Percentiles rank a stretch among this genome's conserved stretches.
phyloP scores from a whole-genome alignment of 2,329 filamentous ascomycete species.

The Cladophialophora yegresii region DNA sequence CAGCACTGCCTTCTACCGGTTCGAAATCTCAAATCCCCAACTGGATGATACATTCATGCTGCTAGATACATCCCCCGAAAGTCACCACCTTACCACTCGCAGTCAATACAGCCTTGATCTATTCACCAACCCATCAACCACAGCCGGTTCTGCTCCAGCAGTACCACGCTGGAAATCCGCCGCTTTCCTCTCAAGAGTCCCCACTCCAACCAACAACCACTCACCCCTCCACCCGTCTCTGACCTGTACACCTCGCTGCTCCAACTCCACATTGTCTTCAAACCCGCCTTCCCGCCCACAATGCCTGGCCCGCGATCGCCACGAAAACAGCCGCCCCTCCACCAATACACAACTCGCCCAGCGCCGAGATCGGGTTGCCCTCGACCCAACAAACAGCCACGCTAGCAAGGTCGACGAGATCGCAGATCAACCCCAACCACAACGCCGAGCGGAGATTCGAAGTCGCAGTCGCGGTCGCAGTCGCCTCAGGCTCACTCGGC shows the following conservation, averaged over 20 bases:
- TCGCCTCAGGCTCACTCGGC: background rate
- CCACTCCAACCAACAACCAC: background rate
- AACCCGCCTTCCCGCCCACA: background rate
- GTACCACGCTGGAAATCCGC: background rate
- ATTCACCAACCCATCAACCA: background rate
- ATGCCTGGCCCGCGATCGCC: constrained; percentile 3
- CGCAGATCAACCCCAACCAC: constrained; percentile 18
- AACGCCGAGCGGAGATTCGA: constrained; percentile 10
- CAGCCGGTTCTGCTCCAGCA: background rate
- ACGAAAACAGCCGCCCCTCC: constrained; percentile 8
- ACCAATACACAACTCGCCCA: constrained; percentile 11
- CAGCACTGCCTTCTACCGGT: background rate
- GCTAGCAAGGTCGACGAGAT: constrained; percentile 14
- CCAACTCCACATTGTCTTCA: background rate
- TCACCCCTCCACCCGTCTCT: background rate
- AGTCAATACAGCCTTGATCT: background rate
- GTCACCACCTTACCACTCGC: background rate
- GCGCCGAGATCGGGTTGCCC: constrained; percentile 4
- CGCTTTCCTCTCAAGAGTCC: background rate
- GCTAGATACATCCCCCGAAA: background rate
- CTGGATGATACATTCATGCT: background rate
- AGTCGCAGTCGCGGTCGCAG: background rate
- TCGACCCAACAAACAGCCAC: constrained; percentile 7
- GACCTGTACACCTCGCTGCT: background rate
- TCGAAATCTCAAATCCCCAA: background rate